Base-by-base conservation (phyloP, 345 rosid genomes). In the Punica granatum region DNA sequence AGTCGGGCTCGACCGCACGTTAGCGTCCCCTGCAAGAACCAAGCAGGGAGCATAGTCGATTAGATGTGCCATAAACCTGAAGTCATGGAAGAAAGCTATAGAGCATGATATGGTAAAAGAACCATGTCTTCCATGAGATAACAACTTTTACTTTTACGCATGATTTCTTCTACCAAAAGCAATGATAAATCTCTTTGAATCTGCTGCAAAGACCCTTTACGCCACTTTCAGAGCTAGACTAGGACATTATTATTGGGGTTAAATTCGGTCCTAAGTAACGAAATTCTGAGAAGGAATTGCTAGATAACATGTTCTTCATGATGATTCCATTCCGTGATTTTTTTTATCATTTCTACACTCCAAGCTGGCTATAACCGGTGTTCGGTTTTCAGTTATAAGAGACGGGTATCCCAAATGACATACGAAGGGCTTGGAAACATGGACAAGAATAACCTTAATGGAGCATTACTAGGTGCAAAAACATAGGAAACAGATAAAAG, bases 1-100 rank as follows among this genome's bases (percentile, higher is more conserved):
- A 0, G 88, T 75, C 61, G 97, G 93, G 65, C 96, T 94, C 41
- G 99, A 91, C 58, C 99, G 79, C 42, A 94, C 82, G 32, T 89
- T 90, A 41, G 98, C 51, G 21, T 90, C 73, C 21, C 98, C 98
- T 92, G 67, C 9, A 16, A 8, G 39, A 31, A 9, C 7, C 34
- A 30, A 7, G 3, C 28, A 34, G 2, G 35, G 6, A 4, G 6
- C 1, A 25, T 34, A 13, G 14, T 61, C 23, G 6, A 34, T 33
- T 11, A 61, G 35, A 13, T 36, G 42, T 23, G 41, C 41, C 4
- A 16, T 2, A 48, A 16, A 21, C 16, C 53, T 3, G 0, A 18
- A 48, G 23, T 48, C 25, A 18, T 18, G 18, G 53, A 48, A 48
- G 53, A 41, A 6, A 41, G 44, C 44, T 11, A 41, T 7, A 41